A percentile compares a stretch with the other conserved stretches of the same genome.
phyloP scores from a whole-genome alignment of 202 grass and related monocot genomes.

The Brachypodium distachyon region DNA sequence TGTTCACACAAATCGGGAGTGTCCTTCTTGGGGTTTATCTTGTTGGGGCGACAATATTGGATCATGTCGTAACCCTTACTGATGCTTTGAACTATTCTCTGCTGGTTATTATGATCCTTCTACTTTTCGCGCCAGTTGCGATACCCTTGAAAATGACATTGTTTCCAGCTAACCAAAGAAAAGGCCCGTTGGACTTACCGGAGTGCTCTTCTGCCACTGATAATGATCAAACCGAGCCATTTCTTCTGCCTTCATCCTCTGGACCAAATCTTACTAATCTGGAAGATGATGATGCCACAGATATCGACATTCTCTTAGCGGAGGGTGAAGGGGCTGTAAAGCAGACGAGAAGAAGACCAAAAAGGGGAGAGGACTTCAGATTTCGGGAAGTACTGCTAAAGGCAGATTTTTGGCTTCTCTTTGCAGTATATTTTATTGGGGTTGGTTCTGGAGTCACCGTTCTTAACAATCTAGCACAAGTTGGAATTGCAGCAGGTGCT shows the following conservation, averaged over 20 bases:
- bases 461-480: slow-evolving; percentile 88
- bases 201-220: slow-evolving; percentile 15
- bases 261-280: slow-evolving; percentile 34
- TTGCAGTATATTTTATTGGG: slow-evolving; percentile 69
- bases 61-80: slow-evolving; percentile 33
- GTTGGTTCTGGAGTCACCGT: slow-evolving; percentile 91
- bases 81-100: slow-evolving; percentile 43
- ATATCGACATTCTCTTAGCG: slow-evolving; percentile 81
- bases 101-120: slow-evolving; percentile 53
- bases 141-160: slow-evolving; percentile 97
- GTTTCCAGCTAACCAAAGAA: slow-evolving; percentile 42
- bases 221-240: slow-evolving; percentile 29
- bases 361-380: slow-evolving; percentile 88
- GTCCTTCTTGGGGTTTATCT: slow-evolving; percentile 75
- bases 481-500: slow-evolving; percentile 74
- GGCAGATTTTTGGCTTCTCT: slow-evolving; percentile 92
- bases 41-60: slow-evolving; percentile 45
- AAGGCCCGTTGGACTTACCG: not conserved
- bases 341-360: slow-evolving; percentile 71
- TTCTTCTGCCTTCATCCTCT: slow-evolving; percentile 44
- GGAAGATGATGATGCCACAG: slow-evolving; percentile 43
- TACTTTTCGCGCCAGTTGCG: slow-evolving; percentile 61
- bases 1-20: slow-evolving; percentile 57
- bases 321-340: slow-evolving; percentile 91
- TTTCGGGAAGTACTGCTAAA: slow-evolving; percentile 83